These are phyloP conservation scores for Stereocaulon alpinum DNA, from an alignment of 495 filamentous ascomycete species.

Conservation along the genomic window DNA sequence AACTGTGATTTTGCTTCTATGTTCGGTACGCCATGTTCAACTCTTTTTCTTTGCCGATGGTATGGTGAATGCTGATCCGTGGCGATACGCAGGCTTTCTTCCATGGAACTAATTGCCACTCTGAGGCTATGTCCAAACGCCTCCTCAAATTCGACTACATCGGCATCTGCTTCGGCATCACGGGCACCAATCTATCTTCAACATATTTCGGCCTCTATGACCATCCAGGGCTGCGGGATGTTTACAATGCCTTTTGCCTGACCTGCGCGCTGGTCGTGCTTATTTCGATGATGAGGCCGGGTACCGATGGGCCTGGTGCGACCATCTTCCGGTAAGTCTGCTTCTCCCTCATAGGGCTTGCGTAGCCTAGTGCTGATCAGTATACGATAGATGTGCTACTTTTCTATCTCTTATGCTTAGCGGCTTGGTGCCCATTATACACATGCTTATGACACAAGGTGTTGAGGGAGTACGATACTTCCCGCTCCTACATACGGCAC, in stretches of 20 bases:
- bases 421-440: constrained; percentile 70
- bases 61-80: background rate
- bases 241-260: constrained; percentile 57
- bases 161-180: constrained; percentile 87
- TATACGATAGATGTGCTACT: background rate
- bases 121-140: constrained; percentile 43
- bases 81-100: constrained; percentile 51
- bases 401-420: constrained; percentile 57
- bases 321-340: constrained; percentile 55
- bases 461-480: constrained; percentile 67
- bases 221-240: constrained; percentile 46
- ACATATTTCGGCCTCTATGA: constrained; percentile 78
- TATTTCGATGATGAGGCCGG: background rate
- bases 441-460: constrained; percentile 68
- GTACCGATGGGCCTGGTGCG: constrained; percentile 47
- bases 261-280: constrained; percentile 53
- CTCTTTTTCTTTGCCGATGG: background rate
- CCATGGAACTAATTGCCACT: constrained; percentile 62
- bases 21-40: background rate
- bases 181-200: constrained; percentile 60
- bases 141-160: constrained; percentile 79
- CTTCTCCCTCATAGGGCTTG: background rate
- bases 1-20: background rate
- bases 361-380: background rate
- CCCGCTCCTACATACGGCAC: constrained; percentile 41